Conservation (phyloP, 75 land plant species). For the Adiantum capillusveneris region DNA sequence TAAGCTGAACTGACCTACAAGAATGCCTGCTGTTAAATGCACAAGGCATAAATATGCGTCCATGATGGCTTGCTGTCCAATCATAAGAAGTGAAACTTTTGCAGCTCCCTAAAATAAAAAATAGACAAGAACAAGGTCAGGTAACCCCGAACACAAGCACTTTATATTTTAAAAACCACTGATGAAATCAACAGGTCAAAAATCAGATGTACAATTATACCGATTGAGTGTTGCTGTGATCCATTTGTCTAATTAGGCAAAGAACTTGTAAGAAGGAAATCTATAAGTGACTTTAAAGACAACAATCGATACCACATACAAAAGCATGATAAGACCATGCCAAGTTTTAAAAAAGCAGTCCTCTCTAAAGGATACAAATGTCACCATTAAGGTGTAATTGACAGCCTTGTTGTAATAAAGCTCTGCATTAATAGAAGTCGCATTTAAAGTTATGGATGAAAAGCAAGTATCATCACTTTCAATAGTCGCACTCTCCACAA, state of each 20-base stretch:
- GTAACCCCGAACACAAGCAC: no score
- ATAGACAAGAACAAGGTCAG: no score
- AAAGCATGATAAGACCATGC: background rate
- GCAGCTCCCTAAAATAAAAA: slow-evolving; percentile 73
- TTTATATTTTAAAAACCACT: no score
- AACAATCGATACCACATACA: no score
- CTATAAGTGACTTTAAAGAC: no score
- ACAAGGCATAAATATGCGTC: slow-evolving; percentile 96
- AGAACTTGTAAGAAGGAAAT: slow-evolving; percentile 93
- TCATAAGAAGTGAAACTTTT: slow-evolving; percentile 89
- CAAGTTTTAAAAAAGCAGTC: no score
- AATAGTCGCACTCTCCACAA: slow-evolving; percentile 72
- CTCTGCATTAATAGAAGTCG: slow-evolving; percentile 87
- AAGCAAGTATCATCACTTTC: slow-evolving; percentile 87
- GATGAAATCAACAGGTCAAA: slow-evolving; percentile 9
- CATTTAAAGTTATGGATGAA: slow-evolving; percentile 73
- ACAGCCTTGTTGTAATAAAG: slow-evolving; percentile 95
- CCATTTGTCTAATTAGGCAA: slow-evolving; percentile 89
- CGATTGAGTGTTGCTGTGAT: slow-evolving; percentile 98
- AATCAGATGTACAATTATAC: slow-evolving; percentile 32
- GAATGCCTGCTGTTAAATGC: slow-evolving; percentile 94
- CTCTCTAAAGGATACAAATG: slow-evolving; percentile 94
- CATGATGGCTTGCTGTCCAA: slow-evolving; percentile 98
- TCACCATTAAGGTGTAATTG: slow-evolving; percentile 96
- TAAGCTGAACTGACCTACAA: slow-evolving; percentile 60